Base-by-base conservation (phyloP, 176 grass and related monocot species). In the Oryza longistaminata region DNA sequence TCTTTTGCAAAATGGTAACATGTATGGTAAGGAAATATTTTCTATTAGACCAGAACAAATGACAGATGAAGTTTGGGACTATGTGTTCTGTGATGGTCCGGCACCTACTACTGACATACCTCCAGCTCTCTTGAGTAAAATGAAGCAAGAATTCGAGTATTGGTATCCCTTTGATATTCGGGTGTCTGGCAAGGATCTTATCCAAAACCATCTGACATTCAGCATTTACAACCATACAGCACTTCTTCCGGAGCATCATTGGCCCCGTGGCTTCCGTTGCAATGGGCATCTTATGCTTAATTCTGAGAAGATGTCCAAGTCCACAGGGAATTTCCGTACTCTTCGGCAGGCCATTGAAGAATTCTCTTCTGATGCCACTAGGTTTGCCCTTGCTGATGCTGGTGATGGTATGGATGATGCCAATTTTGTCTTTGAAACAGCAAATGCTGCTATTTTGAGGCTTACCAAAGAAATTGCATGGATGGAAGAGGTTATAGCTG, bases 211-310 rank as follows among this genome's bases (percentile, higher is more conserved):
- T 73, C 79, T 97, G 11, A 92, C 89, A 9, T 93, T 97, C 75
- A 90, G 89, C 85, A 97, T 97, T 11, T 97, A 93, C 75, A 97
- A 94, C 16, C 92, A 97, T 42, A 81, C 80, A 48, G 82, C 94
- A 55, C 82, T 97, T 86, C 58, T 94, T 40, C 85, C 92, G 2
- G 77, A 94, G 71, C 88, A 84, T 55, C 88, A 94, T 17, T 97
- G 94, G 94, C 94, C 94, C 9, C 87, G 55, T 62, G 89, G 94
- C 6, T 97, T 93, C 70, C 90, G 92, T 12, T 94, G 92, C 83
- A 97, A 94, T 64, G 94, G 92, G 21, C 94, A 97, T 73, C 92
- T 97, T 79, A 90, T 94, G 94, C 92, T 97, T 37, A 97, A 97
- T 83, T 94, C 92, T 71, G 88, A 94, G 68, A 97, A 94, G 68